Evolutionary conservation across 73 alveolate genomes (phyloP).

Genomic region (Paramecium tetraurelia): DNA sequence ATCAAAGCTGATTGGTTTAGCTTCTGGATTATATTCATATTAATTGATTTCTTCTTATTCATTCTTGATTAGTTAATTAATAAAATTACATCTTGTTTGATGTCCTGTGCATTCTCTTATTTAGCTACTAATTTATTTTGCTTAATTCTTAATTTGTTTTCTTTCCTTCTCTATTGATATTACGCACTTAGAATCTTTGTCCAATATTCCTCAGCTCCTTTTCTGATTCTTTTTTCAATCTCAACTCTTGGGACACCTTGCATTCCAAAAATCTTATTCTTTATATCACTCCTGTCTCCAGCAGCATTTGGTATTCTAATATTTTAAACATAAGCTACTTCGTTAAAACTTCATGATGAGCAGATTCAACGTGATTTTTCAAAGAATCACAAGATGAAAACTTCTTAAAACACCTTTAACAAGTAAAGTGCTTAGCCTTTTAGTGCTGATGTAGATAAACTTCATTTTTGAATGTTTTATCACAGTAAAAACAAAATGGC

Average conservation of each 20-base stretch:
- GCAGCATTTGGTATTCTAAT: slow-evolving; percentile 97
- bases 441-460: slow-evolving; percentile 94
- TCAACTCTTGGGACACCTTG: slow-evolving; percentile 97
- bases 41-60: neutral
- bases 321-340: neutral
- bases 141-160: slow-evolving; percentile 28
- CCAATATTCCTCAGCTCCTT: slow-evolving; percentile 62
- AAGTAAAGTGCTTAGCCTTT: slow-evolving; percentile 97
- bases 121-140: neutral
- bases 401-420: slow-evolving; percentile 87
- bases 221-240: slow-evolving; percentile 75
- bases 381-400: slow-evolving; percentile 96
- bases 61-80: neutral
- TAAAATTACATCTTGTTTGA: neutral
- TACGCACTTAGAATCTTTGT: slow-evolving; percentile 51
- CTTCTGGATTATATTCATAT: neutral
- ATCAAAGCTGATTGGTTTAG: neutral
- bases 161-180: slow-evolving; percentile 49
- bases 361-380: slow-evolving; percentile 77
- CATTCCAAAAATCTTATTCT: slow-evolving; percentile 98
- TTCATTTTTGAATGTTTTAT: slow-evolving; percentile 94
- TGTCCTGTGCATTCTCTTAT: neutral
- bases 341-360: slow-evolving; percentile 50
- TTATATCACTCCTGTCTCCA: slow-evolving; percentile 94
- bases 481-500: slow-evolving; percentile 99